Evolutionary conservation across 331 rosid species (phyloP).

Genomic region (Acacia concinna): DNA sequence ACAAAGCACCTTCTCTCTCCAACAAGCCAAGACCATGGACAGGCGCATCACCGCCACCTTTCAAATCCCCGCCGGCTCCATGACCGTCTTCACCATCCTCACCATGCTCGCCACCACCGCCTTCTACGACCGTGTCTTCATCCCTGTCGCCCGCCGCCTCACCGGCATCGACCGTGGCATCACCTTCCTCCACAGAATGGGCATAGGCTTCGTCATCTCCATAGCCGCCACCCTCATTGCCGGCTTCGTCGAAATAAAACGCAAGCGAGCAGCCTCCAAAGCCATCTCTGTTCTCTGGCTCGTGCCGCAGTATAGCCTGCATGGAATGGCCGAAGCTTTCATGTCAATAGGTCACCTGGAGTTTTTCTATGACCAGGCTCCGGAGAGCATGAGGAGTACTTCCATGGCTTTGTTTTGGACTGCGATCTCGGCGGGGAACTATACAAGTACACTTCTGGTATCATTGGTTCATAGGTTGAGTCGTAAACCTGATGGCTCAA

Average conservation of each 20-base stretch:
- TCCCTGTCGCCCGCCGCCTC: slow-evolving; percentile 56
- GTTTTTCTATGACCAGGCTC: slow-evolving; percentile 91
- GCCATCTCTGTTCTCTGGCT: slow-evolving; percentile 90
- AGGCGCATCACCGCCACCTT: slow-evolving; percentile 62
- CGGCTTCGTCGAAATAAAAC: slow-evolving; percentile 66
- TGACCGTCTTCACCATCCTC: slow-evolving; percentile 64
- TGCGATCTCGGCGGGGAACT: slow-evolving; percentile 65
- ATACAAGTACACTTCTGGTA: slow-evolving; percentile 73
- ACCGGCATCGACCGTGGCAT: slow-evolving; percentile 89
- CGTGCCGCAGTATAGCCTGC: slow-evolving; percentile 83
- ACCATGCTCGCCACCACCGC: slow-evolving; percentile 73
- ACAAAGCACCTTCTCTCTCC: slow-evolving; percentile 79
- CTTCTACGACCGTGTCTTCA: slow-evolving; percentile 66
- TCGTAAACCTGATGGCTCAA: slow-evolving; percentile 52
- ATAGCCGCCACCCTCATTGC: slow-evolving; percentile 68
- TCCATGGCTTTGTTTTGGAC: slow-evolving; percentile 86
- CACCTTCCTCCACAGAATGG: slow-evolving; percentile 77
- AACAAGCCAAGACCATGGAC: slow-evolving; percentile 87
- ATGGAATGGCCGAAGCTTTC: slow-evolving; percentile 94
- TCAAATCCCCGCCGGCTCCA: slow-evolving; percentile 90
- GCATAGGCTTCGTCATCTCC: slow-evolving; percentile 80
- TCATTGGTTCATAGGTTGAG: slow-evolving; percentile 65
- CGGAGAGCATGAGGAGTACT: slow-evolving; percentile 92
- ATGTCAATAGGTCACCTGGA: slow-evolving; percentile 93
- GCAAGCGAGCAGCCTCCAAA: slow-evolving; percentile 56